Conservation (phyloP, 768 basidiomycete genomes). For the Coprinellus micaceus region DNA sequence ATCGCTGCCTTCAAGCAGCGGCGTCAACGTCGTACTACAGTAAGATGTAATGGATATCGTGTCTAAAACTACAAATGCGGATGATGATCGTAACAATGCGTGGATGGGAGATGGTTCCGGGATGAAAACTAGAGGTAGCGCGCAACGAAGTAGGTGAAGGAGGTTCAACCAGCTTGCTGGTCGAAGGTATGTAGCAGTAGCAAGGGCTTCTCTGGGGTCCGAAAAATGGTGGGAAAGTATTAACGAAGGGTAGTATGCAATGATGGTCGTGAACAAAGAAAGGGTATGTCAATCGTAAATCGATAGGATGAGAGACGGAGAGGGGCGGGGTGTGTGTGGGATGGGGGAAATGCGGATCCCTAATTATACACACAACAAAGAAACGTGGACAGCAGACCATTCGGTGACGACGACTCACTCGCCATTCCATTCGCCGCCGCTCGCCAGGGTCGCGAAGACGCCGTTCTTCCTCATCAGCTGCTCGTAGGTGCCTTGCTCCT, state of each 20-base stretch:
- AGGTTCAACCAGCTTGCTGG: background rate
- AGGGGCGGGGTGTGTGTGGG: background rate
- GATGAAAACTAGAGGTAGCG: background rate
- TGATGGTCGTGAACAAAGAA: background rate
- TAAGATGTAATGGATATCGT: background rate
- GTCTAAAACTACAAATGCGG: background rate
- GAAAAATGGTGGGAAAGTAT: background rate
- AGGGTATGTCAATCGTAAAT: background rate
- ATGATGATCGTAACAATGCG: background rate
- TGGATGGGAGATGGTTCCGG: background rate
- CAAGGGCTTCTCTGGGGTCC: background rate
- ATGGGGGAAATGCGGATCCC: background rate
- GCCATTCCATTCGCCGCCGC: constrained; percentile 61
- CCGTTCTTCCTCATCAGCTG: constrained; percentile 64
- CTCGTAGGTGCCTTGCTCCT: constrained; percentile 76
- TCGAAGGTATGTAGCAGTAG: background rate
- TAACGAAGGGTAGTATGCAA: background rate
- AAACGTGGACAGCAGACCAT: background rate
- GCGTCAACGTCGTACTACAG: background rate
- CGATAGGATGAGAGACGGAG: no score
- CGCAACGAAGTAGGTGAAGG: background rate
- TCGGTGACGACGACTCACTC: constrained; percentile 9
- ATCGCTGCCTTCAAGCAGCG: background rate
- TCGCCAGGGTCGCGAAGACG: constrained; percentile 72
- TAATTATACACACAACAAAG: background rate